Evolutionary conservation across 2,329 filamentous ascomycete genomes (phyloP).

Genomic region (Apiospora rasikravindrae): DNA sequence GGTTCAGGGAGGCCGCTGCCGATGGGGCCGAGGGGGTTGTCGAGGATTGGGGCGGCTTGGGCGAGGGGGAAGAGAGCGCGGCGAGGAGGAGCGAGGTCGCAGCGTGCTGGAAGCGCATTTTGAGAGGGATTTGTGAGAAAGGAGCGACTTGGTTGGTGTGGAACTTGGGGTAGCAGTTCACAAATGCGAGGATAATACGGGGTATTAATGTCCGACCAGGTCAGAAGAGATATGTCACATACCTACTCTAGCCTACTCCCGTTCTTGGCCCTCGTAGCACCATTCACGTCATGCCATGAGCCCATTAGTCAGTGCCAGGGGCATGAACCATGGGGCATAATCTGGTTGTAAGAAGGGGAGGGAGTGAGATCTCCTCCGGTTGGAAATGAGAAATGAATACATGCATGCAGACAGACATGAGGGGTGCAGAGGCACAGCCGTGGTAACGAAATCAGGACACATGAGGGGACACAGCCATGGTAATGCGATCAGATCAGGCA

Average conservation of each 20-base stretch:
- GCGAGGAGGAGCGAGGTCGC: background rate
- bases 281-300: background rate
- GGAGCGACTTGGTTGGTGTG: background rate
- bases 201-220: background rate
- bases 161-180: background rate
- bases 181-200: background rate
- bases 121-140: background rate
- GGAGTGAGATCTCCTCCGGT: background rate
- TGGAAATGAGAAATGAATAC: background rate
- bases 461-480: background rate
- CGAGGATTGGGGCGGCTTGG: slow-evolving; percentile 5
- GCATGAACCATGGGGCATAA: background rate
- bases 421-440: background rate
- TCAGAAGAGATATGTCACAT: background rate
- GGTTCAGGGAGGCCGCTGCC: slow-evolving; percentile 31
- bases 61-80: background rate
- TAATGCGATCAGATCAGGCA: no score
- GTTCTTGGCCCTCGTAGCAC: background rate
- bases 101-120: background rate
- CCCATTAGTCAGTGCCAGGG: background rate
- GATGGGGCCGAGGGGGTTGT: slow-evolving; percentile 36
- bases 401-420: no score
- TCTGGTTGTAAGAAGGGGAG: background rate
- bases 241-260: background rate
- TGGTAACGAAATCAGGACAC: background rate